Base-by-base conservation (phyloP, 2,329 filamentous ascomycete genomes). In the Cladosporium sp. region DNA sequence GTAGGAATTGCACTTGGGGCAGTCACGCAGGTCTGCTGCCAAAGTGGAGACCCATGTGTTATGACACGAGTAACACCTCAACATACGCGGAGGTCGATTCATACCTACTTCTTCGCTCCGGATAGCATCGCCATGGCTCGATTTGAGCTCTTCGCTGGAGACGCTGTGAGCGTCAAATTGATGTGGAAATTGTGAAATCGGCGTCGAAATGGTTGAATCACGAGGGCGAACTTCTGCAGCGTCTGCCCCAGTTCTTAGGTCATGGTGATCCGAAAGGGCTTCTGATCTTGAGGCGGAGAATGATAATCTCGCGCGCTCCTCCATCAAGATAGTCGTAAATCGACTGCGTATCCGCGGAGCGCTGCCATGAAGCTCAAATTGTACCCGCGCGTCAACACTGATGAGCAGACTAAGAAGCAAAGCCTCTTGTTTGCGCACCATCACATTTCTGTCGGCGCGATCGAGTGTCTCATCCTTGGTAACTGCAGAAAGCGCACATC, bases 351-450 rank as follows among this genome's bases (percentile, higher is more conserved):
- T 58, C 0, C 55, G 55, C 12, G 34, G 55, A 38, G 18, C n/a
- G 2, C 32, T 41, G 14, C 55, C 55, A 15, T 58, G 55, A 34
- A 34, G 34, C 21, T 58, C 55, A 7, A 58, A 15, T 5, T 58
- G 32, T 7, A 41, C 14, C 2, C 32, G 34, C 14, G 34, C 55
- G 12, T 58, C 55, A 0, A 58, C 55, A 28, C 55, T 58, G 55
- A 58, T 58, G 34, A 58, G 34, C n/a, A 58, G 34, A 58, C 55
- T 58, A 4, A 58, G 32, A 26, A 58, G 32, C 32, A 58, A 34
- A 26, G 55, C 55, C 15, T 55, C 28, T 10, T 55, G 52, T 32
- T 15, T 21, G 18, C 15, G 8, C 15, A 30, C 14, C 11, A 32
- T n/a, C 6, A 10, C 10, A 26, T 38, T 24, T 1, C 4, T 15